phyloP scores from a whole-genome alignment of 2,329 filamentous ascomycete genomes.

The Lachnum nothofagi region DNA sequence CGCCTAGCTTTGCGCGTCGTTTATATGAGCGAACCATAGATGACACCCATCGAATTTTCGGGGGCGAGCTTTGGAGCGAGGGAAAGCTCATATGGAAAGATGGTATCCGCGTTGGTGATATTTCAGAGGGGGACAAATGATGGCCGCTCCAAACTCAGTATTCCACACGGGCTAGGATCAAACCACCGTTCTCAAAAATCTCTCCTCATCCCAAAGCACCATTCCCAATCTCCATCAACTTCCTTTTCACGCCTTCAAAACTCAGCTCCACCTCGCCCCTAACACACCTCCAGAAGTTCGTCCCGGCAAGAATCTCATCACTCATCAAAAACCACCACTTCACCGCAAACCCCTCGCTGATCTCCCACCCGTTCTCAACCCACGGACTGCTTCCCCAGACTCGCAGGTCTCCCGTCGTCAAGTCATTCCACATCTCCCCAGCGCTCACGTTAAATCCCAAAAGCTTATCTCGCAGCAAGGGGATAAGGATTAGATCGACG shows the following conservation, averaged over 20 bases:
- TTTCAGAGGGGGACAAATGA: background rate
- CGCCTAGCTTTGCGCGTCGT: background rate
- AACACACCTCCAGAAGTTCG: constrained; percentile 26
- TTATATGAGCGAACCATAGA: background rate
- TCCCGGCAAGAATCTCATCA: constrained; percentile 23
- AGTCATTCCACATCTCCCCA: constrained; percentile 16
- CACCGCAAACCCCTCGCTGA: constrained; percentile 22
- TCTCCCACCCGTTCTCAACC: constrained; percentile 26
- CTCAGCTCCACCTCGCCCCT: constrained; percentile 16
- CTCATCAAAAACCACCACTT: constrained; percentile 27
- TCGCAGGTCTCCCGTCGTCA: constrained; percentile 19
- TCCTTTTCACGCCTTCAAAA: background rate
- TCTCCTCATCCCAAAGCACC: background rate
- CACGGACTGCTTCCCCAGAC: constrained; percentile 27
- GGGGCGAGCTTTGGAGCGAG: background rate
- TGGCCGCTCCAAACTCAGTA: too few species aligned
- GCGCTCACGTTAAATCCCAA: constrained; percentile 11
- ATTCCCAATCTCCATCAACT: background rate
- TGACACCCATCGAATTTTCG: background rate
- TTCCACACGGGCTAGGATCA: too few species aligned
- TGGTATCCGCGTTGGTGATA: background rate
- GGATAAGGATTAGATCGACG: constrained; percentile 35
- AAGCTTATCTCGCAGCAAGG: constrained; percentile 28
- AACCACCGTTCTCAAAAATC: too few species aligned
- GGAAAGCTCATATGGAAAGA: background rate